Evolutionary conservation across 2,329 filamentous ascomycete genomes (phyloP).

Genomic region (Fonsecaea erecta): DNA sequence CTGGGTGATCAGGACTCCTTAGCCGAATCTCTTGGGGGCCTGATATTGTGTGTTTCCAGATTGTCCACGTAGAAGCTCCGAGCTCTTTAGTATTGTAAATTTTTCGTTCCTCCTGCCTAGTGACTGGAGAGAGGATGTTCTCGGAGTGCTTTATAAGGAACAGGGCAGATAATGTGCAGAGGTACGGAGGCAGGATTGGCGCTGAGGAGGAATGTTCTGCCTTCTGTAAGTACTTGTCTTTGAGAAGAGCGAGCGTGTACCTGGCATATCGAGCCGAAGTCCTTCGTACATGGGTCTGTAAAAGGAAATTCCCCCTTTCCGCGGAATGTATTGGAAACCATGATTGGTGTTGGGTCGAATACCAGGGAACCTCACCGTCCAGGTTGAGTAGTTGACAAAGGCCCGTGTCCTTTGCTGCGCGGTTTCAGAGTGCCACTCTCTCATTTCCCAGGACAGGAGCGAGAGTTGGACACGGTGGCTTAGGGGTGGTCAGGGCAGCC

Average conservation of each 20-base stretch:
- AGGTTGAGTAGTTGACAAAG: background rate
- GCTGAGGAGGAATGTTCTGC: background rate
- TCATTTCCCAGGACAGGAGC: conserved; percentile 7
- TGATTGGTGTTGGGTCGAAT: background rate
- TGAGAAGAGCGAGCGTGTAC: background rate
- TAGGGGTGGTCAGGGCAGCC: background rate
- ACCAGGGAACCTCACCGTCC: background rate
- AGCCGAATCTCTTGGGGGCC: conserved; percentile 15
- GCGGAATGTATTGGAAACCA: background rate
- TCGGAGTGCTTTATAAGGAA: background rate
- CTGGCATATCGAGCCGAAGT: background rate
- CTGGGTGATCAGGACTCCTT: conserved; percentile 6
- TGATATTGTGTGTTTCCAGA: conserved; percentile 1
- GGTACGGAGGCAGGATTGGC: background rate
- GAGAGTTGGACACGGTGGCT: background rate
- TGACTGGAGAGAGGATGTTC: background rate
- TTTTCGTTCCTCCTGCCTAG: background rate
- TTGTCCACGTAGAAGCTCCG: background rate
- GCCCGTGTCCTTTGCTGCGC: background rate
- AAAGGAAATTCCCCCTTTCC: background rate
- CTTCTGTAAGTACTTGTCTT: background rate
- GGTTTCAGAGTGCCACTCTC: conserved; percentile 15
- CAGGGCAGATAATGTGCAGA: background rate
- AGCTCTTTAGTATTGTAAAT: background rate
- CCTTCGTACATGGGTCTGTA: background rate